These are phyloP conservation scores for Lablab purpureus DNA, from an alignment of 306 rosid genomes.

Conservation along the genomic window DNA sequence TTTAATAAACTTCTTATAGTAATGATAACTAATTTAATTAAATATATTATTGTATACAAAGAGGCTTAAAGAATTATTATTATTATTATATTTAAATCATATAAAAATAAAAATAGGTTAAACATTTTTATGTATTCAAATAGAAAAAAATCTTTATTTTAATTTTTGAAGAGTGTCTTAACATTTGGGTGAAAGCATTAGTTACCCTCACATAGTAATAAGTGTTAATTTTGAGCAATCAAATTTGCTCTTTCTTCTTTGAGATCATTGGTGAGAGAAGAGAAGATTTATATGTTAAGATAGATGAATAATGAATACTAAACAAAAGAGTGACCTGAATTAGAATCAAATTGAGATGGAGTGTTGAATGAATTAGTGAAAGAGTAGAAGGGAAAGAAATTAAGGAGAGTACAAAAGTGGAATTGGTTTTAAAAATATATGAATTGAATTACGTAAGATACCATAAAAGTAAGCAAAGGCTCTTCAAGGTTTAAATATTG, in stretches of 20 bases:
- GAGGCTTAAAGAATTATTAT: no score
- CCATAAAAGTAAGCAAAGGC: not conserved
- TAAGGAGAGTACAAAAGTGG: not conserved
- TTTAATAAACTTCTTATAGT: no score
- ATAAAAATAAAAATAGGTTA: no score
- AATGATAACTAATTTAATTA: no score
- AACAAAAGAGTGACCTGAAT: not conserved
- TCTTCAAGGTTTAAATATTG: not conserved
- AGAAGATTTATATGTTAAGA: not conserved
- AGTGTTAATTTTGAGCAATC: no score
- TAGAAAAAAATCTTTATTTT: no score
- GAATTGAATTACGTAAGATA: not conserved
- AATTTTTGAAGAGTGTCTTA: no score
- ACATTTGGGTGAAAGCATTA: no score
- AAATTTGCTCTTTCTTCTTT: not conserved
- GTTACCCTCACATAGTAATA: no score
- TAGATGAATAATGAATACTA: not conserved
- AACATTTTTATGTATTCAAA: no score
- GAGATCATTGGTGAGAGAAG: not conserved
- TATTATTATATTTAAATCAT: no score
- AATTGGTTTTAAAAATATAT: not conserved
- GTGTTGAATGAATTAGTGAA: not conserved
- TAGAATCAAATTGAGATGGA: not conserved
- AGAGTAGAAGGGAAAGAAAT: conserved; percentile 4
- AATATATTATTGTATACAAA: no score